Conservation (phyloP, 345 rosid genomes). For the Euphorbia tirucalli region DNA sequence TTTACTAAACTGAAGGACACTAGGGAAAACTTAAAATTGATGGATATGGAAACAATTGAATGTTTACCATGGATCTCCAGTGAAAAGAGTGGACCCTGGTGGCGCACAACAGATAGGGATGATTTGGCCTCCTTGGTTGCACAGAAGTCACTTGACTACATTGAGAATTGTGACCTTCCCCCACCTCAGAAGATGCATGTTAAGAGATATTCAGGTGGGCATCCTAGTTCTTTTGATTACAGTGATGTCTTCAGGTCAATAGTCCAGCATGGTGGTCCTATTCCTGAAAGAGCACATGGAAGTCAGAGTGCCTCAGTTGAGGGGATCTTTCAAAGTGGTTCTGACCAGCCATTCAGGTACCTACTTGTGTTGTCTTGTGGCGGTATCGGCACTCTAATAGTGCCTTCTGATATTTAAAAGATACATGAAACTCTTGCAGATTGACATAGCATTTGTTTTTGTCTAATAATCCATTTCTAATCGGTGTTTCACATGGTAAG, state of each 20-base stretch:
- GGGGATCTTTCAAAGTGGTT: conserved; percentile 25
- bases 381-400: background rate
- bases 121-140: conserved; percentile 89
- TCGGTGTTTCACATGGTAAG: background rate
- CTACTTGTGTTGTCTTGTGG: background rate
- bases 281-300: conserved; percentile 15
- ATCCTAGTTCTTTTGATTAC: conserved; percentile 30
- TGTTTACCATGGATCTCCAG: conserved; percentile 51
- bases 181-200: conserved; percentile 58
- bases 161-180: conserved; percentile 89
- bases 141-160: conserved; percentile 59
- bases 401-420: background rate
- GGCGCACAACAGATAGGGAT: conserved; percentile 73
- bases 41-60: conserved; percentile 39
- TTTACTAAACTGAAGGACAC: no score
- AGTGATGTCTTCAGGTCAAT: conserved; percentile 34
- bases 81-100: conserved; percentile 78
- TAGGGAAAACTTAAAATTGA: conserved; percentile 35
- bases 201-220: conserved; percentile 39
- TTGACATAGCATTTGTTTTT: no score
- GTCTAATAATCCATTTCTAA: background rate
- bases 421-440: background rate
- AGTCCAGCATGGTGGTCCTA: conserved; percentile 21
- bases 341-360: conserved; percentile 45
- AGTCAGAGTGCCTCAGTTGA: conserved; percentile 31